A percentile compares a stretch with the other conserved stretches of the same genome.
These are phyloP conservation scores for Skeletonema tropicum DNA, from an alignment of 108 stramenopile genomes.

Conservation along the genomic window DNA sequence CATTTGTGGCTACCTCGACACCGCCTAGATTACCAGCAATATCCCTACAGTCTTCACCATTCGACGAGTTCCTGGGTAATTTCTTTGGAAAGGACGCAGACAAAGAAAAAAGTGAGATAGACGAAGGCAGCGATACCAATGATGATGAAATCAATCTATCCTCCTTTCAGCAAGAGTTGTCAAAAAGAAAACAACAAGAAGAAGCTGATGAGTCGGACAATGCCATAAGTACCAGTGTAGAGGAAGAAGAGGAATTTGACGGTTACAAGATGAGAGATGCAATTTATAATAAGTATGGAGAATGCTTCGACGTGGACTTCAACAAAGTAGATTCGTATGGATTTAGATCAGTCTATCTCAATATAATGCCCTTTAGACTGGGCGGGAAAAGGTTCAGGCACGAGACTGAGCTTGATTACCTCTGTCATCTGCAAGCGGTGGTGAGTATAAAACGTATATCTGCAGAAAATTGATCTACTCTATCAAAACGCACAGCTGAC, in stretches of 20 bases:
- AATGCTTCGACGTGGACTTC: slow-evolving; percentile 70
- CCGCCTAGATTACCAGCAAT: neutral
- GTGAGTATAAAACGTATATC: slow-evolving; percentile 7
- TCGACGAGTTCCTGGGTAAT: slow-evolving; percentile 21
- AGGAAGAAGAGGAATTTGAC: slow-evolving; percentile 53
- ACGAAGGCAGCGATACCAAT: neutral
- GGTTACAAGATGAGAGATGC: slow-evolving; percentile 70
- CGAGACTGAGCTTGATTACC: slow-evolving; percentile 71
- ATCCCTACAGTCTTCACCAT: slow-evolving; percentile 7
- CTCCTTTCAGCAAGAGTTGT: slow-evolving; percentile 34
- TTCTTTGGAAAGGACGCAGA: slow-evolving; percentile 14
- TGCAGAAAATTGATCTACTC: neutral
- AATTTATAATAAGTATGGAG: slow-evolving; percentile 57
- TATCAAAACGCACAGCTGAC: neutral
- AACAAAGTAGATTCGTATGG: slow-evolving; percentile 63
- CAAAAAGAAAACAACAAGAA: slow-evolving; percentile 20
- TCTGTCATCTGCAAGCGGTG: slow-evolving; percentile 80
- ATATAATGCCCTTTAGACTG: slow-evolving; percentile 65
- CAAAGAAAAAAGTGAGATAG: neutral
- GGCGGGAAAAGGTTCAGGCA: slow-evolving; percentile 55
- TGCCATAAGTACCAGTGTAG: neutral
- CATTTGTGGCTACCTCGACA: neutral
- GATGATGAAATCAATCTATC: slow-evolving; percentile 23
- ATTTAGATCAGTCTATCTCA: slow-evolving; percentile 63
- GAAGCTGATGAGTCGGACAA: too few relatives aligned